These are phyloP conservation scores for Mrakia gelida DNA, from an alignment of 768 basidiomycete species.

Conservation along the genomic window DNA sequence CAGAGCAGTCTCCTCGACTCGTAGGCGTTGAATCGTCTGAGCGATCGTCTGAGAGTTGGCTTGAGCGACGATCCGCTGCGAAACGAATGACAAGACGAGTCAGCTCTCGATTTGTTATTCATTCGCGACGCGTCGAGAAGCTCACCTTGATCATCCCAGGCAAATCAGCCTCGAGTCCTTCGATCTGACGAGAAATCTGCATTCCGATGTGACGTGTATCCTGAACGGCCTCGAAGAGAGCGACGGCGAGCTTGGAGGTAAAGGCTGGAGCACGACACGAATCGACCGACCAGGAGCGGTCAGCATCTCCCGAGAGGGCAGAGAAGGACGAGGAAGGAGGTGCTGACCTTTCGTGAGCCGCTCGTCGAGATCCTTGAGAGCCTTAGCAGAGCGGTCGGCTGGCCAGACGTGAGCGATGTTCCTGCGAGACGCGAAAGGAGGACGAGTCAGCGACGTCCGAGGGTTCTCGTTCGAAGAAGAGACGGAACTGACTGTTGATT, in stretches of 20 bases:
- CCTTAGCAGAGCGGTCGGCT: constrained; percentile 17
- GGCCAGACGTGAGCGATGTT: constrained; percentile 31
- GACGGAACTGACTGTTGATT: constrained; percentile 24
- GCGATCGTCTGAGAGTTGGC: constrained; percentile 22
- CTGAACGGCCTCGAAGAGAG: constrained; percentile 30
- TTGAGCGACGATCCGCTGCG: constrained; percentile 19
- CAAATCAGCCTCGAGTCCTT: constrained; percentile 26
- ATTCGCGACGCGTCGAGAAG: not conserved
- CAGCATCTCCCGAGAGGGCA: not conserved
- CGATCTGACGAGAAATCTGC: constrained; percentile 30
- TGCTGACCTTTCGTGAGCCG: constrained; percentile 25
- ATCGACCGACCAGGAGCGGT: not conserved
- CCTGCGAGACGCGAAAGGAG: not conserved
- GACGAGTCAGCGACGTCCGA: not conserved
- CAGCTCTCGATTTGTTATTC: not conserved
- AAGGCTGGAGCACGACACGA: constrained; percentile 13
- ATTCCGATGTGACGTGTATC: constrained; percentile 11
- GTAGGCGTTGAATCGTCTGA: constrained; percentile 25
- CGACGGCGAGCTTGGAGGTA: constrained; percentile 33
- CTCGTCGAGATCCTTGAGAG: constrained; percentile 29
- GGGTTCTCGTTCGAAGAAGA: not conserved
- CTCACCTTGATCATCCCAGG: constrained; percentile 20
- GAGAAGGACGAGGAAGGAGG: not conserved
- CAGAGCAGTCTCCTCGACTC: constrained; percentile 29
- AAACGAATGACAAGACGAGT: not conserved